phyloP scores from a whole-genome alignment of 1,284 basidiomycete species.

The Cerrena zonata region DNA sequence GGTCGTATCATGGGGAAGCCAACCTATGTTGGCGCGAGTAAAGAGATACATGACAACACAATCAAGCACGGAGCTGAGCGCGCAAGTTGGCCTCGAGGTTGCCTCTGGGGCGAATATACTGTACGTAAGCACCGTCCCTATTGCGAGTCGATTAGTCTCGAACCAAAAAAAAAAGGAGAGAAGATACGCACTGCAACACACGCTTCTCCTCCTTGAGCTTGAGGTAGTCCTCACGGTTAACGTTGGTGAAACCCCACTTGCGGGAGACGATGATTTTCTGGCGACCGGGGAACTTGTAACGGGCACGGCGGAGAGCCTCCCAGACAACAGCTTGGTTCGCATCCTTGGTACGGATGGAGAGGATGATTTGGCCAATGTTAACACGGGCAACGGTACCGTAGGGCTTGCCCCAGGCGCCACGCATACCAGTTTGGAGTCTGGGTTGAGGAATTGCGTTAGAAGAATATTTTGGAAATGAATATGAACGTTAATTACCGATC shows the following conservation, averaged over 20 bases:
- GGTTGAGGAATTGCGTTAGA: background rate
- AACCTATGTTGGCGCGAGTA: constrained; percentile 14
- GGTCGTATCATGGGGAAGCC: constrained; percentile 12
- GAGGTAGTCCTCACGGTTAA: constrained; percentile 85
- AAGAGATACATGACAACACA: constrained; percentile 21
- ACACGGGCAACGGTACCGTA: constrained; percentile 94
- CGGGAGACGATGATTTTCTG: constrained; percentile 98
- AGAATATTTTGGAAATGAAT: background rate
- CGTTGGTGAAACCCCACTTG: constrained; percentile 98
- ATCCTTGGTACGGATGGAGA: constrained; percentile 94
- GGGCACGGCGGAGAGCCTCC: constrained; percentile 93
- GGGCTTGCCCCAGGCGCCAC: constrained; percentile 99
- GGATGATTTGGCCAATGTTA: constrained; percentile 95
- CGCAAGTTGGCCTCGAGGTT: constrained; percentile 80
- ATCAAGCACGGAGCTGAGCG: constrained; percentile 67
- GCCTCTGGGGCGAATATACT: constrained; percentile 87
- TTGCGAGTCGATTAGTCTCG: constrained; percentile 13
- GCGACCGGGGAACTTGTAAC: constrained; percentile 99
- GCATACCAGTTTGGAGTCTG: constrained; percentile 97
- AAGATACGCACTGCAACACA: constrained; percentile 70
- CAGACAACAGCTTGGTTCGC: constrained; percentile 82
- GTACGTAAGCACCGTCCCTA: constrained; percentile 80
- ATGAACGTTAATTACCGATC: constrained; percentile 63
- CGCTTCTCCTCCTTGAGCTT: constrained; percentile 85
- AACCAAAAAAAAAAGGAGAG: constrained; percentile 12